Conservation (phyloP, 352 stramenopile species). For the Hyaloperonospora arabidopsidis region DNA sequence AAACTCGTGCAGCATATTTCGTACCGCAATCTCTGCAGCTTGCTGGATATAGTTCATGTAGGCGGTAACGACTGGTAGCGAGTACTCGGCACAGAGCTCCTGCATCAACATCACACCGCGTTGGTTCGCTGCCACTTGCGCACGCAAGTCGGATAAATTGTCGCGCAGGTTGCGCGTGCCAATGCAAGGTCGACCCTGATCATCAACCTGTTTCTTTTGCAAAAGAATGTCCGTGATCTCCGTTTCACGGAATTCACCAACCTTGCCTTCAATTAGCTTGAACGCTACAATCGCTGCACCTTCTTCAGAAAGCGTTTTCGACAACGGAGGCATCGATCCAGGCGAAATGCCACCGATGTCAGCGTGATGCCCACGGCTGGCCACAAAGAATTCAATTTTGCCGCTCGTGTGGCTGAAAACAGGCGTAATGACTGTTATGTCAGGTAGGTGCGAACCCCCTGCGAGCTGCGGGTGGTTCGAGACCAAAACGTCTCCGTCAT, state of each 20-base stretch:
- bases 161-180: constrained; percentile 95
- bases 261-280: constrained; percentile 93
- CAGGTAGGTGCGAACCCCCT: constrained; percentile 94
- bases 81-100: constrained; percentile 93
- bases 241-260: constrained; percentile 93
- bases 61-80: constrained; percentile 89
- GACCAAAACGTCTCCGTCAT: constrained; percentile 96
- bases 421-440: constrained; percentile 99
- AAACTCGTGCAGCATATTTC: constrained; percentile 93
- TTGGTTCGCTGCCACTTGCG: constrained; percentile 97
- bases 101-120: constrained; percentile 93
- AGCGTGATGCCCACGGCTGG: constrained; percentile 95
- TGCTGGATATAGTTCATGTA: constrained; percentile 99
- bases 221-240: constrained; percentile 94
- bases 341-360: constrained; percentile 97
- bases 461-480: constrained; percentile 98
- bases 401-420: constrained; percentile 90
- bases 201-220: constrained; percentile 80
- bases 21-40: constrained; percentile 92
- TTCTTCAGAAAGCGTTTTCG: constrained; percentile 94
- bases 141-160: constrained; percentile 95
- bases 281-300: constrained; percentile 98
- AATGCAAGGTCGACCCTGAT: constrained; percentile 75
- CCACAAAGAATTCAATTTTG: constrained; percentile 97
- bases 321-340: constrained; percentile 92